Conservation (phyloP, 176 grass and related monocot species). For the Urochloa ruziziensis region DNA sequence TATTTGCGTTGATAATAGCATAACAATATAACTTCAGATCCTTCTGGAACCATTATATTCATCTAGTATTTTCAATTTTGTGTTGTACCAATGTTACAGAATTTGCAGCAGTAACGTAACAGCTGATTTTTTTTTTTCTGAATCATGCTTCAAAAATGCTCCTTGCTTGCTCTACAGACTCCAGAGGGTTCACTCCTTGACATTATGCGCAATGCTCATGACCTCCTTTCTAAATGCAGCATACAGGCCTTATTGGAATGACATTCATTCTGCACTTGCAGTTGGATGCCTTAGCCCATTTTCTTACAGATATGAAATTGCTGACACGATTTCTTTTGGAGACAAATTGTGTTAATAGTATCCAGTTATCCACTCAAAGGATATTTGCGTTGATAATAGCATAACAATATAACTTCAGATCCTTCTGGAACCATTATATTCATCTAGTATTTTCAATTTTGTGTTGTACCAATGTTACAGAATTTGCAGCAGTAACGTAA, state of each 20-base stretch:
- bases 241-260: no score
- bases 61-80: not conserved
- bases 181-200: constrained; percentile 96
- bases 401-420: not conserved
- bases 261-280: not conserved
- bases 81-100: not conserved
- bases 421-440: not conserved
- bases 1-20: constrained; percentile 2
- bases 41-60: not conserved
- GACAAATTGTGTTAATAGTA: not conserved
- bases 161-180: constrained; percentile 59
- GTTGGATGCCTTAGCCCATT: not conserved
- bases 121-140: not conserved
- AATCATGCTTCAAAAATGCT: constrained; percentile 24
- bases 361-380: not conserved
- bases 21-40: not conserved
- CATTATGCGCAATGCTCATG: constrained; percentile 94
- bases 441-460: not conserved
- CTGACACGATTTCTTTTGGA: not conserved
- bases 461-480: not conserved
- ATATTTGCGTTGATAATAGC: not conserved
- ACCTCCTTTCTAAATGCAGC: constrained; percentile 69
- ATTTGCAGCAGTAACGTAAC: not conserved
- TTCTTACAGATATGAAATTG: not conserved
- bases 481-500: not conserved